These are phyloP conservation scores for Lactarius hatsudake DNA, from an alignment of 768 basidiomycete genomes.

Conservation along the genomic window DNA sequence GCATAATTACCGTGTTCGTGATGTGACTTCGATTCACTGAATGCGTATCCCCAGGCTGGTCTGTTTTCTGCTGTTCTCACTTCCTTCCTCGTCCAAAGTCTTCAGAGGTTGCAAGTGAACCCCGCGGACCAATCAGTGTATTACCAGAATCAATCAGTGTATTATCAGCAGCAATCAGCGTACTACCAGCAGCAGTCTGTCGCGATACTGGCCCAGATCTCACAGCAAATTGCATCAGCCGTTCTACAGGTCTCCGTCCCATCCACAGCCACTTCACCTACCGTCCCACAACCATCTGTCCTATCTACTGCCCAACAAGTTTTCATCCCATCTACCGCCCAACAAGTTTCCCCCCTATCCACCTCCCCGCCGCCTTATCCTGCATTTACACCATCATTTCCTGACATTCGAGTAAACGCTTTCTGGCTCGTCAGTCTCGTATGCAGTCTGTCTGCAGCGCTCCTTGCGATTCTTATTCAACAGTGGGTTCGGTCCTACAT, in stretches of 20 bases:
- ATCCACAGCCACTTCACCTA: background rate
- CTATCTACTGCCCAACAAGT: too few relatives aligned
- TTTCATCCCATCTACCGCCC: too few relatives aligned
- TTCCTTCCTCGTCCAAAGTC: constrained; percentile 10
- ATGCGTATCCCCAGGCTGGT: constrained; percentile 10
- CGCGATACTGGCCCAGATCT: constrained; percentile 14
- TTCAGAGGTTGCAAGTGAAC: constrained; percentile 8
- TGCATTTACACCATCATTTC: constrained; percentile 29
- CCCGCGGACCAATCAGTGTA: background rate
- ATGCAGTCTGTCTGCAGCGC: constrained; percentile 43
- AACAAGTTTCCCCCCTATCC: background rate
- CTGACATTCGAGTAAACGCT: constrained; percentile 40
- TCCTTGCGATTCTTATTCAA: constrained; percentile 47
- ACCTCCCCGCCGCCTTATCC: background rate
- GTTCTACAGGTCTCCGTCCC: background rate
- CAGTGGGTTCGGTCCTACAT: constrained; percentile 47
- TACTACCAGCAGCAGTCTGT: constrained; percentile 5
- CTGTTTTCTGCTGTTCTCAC: constrained; percentile 20
- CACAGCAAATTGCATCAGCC: constrained; percentile 8
- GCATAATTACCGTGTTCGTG: background rate
- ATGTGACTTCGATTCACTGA: background rate
- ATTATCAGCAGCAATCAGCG: constrained; percentile 8
- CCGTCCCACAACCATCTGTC: too few relatives aligned
- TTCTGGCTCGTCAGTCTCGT: constrained; percentile 40
- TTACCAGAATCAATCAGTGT: constrained; percentile 10